Conservation (phyloP, 129 eudicot genomes). For the Chrysanthemum seticuspe region DNA sequence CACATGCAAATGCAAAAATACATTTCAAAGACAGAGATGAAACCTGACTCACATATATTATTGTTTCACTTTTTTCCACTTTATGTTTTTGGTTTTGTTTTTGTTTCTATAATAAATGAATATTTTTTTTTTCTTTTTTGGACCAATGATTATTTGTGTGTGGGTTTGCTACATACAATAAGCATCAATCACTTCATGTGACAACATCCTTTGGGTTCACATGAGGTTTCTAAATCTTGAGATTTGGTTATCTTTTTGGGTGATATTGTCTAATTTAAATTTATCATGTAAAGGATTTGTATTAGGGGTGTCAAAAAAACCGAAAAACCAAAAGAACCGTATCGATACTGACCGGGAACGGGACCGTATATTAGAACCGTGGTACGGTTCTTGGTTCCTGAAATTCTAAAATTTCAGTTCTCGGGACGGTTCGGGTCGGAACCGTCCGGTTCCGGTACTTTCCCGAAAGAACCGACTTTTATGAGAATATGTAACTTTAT, state of each 20-base stretch:
- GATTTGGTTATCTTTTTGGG: neutral
- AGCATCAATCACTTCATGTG: conserved; percentile 4
- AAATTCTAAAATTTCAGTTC: no score
- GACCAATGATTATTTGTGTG: conserved; percentile 1
- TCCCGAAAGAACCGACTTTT: no score
- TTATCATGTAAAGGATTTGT: neutral
- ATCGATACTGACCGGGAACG: no score
- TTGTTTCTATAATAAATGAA: neutral
- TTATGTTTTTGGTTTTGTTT: neutral
- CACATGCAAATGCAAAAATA: conserved; percentile 31
- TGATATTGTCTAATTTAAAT: neutral
- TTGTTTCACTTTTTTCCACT: conserved; percentile 18
- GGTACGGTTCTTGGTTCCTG: no score
- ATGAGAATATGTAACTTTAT: no score
- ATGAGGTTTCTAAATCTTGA: neutral
- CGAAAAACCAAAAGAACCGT: no score
- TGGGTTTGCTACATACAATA: neutral
- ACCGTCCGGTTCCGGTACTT: no score
- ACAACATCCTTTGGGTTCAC: neutral
- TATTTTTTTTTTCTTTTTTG: neutral
- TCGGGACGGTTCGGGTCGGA: no score
- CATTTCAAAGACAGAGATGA: conserved; percentile 22
- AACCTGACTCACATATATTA: conserved; percentile 20
- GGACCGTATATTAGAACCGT: no score
- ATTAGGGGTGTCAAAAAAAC: no score